Evolutionary conservation across 23 red algal species (phyloP).

Genomic region (Gracilaria domingensis): DNA sequence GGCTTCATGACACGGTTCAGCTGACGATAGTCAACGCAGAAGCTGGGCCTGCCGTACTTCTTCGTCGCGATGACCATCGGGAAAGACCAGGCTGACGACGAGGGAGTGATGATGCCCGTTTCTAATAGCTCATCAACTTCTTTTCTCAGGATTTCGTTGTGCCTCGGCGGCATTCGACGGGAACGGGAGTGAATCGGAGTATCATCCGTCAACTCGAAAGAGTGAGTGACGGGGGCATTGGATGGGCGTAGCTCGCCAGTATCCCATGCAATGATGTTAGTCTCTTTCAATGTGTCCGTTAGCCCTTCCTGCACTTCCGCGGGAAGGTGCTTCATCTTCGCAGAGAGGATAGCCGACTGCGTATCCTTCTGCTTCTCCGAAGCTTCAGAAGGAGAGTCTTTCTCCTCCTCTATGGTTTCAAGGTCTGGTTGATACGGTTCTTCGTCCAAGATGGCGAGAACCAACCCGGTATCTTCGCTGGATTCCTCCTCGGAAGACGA

Average conservation of each 20-base stretch:
- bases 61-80: slow-evolving; percentile 55
- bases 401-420: background rate
- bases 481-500: background rate
- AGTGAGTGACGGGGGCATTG: slow-evolving; percentile 3
- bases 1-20: slow-evolving; percentile 21
- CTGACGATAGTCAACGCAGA: slow-evolving; percentile 12
- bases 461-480: background rate
- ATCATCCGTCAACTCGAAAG: slow-evolving; percentile 48
- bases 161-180: slow-evolving; percentile 25
- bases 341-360: background rate
- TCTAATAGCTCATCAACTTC: slow-evolving; percentile 9
- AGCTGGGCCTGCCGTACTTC: slow-evolving; percentile 53
- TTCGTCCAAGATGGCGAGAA: slow-evolving; percentile 23
- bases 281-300: background rate
- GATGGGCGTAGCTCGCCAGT: background rate
- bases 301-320: background rate
- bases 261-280: slow-evolving; percentile 11
- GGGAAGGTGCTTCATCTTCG: slow-evolving; percentile 12
- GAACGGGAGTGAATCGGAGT: background rate
- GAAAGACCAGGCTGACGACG: slow-evolving; percentile 44
- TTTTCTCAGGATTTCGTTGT: slow-evolving; percentile 27
- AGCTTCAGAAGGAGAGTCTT: background rate
- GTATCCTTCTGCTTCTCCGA: background rate
- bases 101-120: slow-evolving; percentile 22
- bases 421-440: slow-evolving; percentile 31